Evolutionary conservation across 306 rosid species (phyloP), one percentile per base, ranked within the genome.

Genomic region (Styphnolobium japonicum): DNA sequence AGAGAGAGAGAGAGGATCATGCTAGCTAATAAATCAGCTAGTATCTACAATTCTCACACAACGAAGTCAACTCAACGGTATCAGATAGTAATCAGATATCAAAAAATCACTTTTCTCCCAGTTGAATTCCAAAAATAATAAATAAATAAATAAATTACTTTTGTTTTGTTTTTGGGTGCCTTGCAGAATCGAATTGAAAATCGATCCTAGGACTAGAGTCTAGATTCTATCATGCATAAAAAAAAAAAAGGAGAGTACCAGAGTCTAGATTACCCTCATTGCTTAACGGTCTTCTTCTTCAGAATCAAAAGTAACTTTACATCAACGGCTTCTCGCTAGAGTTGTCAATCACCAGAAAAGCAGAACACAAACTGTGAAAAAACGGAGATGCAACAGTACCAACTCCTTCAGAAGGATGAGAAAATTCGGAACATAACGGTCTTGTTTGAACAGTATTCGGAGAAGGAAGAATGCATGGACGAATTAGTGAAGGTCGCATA

Each of bases 1-100:
- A n/a, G 76, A 40, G 33, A 48, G 21, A 45, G 58, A 45, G 22
- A 75, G 71, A 78, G 53, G 8, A 72, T 18, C 45, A 80, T 14
- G 16, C 55, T 58, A 73, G 70, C 74, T 23, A 64, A 64, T 34
- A 60, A 77, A 73, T 67, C 52, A 77, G 40, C 55, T 18, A 80
- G 39, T 31, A 42, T 15, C 31, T 6, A 67, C 51, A 78, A 34
- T 78, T 66, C 81, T 45, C 78, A 45, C 6, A 10, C 42, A n/a
- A n/a, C n/a, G n/a, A 48, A 49, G 78, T 73, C 76, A 45, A 64
- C 21, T 64, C 66, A 80, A 77, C 39, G 7, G 22, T 77, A 73
- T 51, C 67, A 75, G 71, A 64, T 66, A 67, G 10, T 8, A 56
- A 15, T n/a, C n/a, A n/a, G n/a, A n/a, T n/a, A n/a, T n/a, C n/a